Base-by-base conservation (phyloP, 2,329 filamentous ascomycete species). In the Xylaria digitata region DNA sequence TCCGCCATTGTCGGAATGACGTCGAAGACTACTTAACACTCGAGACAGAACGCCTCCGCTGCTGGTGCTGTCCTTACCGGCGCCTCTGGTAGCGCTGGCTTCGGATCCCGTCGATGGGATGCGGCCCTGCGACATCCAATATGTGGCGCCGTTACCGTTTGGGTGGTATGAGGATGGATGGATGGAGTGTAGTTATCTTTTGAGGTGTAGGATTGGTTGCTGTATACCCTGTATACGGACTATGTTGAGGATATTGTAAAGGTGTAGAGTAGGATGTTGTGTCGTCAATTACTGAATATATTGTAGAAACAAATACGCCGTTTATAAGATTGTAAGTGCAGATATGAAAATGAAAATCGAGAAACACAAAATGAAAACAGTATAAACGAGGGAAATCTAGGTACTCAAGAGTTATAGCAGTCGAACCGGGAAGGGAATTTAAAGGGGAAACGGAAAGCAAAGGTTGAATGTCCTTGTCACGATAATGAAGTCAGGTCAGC, bases 181-280 rank as follows among this genome's bases (percentile, higher is more conserved):
- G 40, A 37, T 48, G 13, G 17, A 3, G 23, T 49, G 7, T 6
- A 17, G 7, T 45, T 45, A 15, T 52, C 19, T 23, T 37, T 42
- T 46, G 21, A 3, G 34, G 19, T 19, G 21, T 23, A 5, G 26
- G 54, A 21, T 6, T 45, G 26, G 23, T 19, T 19, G 48, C 30
- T 19, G 55, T 67, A 63, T 63, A 66, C 5, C 64, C 59, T 37
- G 64, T 66, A 55, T 56, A 67, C 49, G 19, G 34, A 42, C 54
- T 53, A 9, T 30, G 37, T 32, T 46, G 32, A 42, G 23, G 32
- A 48, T 57, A 6, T 9, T 53, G 32, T 63, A 23, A 37, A 55
- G 5, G 1, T 11, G 2, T n/a, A 55, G 37, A 43, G n/a, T 34
- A 26, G 34, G 11, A 54, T 53, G n/a, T 34, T 40, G 43, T 26